Conservation (phyloP, 352 stramenopile species). For the Globisporangium spiculum region DNA sequence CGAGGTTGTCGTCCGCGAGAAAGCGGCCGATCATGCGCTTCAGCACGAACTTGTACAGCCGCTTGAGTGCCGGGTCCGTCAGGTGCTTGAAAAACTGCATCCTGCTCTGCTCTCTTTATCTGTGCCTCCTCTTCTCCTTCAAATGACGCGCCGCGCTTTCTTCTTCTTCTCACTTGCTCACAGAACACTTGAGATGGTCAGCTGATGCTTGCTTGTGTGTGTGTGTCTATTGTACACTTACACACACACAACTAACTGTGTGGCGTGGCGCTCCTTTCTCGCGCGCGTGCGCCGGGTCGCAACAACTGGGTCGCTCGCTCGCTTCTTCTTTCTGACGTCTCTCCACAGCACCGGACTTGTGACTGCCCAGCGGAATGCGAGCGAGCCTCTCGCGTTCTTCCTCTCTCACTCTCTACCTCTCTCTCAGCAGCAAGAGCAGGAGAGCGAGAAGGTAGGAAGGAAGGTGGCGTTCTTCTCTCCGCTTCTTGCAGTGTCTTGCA, state of each 20-base stretch:
- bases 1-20: constrained; percentile 73
- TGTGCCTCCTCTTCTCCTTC: not conserved
- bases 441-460: not conserved
- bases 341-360: not conserved
- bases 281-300: constrained; percentile 1
- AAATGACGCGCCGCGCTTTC: not conserved
- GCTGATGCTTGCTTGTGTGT: not conserved
- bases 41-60: constrained; percentile 90
- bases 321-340: not conserved
- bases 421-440: not conserved
- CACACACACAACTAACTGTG: not conserved
- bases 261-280: not conserved
- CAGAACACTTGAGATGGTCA: not conserved
- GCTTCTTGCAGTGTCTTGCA: not conserved
- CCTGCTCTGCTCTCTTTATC: not conserved
- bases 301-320: not conserved
- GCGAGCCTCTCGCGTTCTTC: not conserved
- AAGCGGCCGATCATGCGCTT: constrained; percentile 89
- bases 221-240: not conserved
- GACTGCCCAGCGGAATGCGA: not conserved
- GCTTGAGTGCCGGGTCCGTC: constrained; percentile 87
- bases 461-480: not conserved
- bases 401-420: not conserved
- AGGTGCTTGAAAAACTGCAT: constrained; percentile 90
- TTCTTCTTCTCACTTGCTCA: not conserved